Percentiles rank a stretch among this genome's conserved stretches.
These are phyloP conservation scores for Thraustochytrium striatum DNA, from an alignment of 352 stramenopile genomes.

Conservation along the genomic window DNA sequence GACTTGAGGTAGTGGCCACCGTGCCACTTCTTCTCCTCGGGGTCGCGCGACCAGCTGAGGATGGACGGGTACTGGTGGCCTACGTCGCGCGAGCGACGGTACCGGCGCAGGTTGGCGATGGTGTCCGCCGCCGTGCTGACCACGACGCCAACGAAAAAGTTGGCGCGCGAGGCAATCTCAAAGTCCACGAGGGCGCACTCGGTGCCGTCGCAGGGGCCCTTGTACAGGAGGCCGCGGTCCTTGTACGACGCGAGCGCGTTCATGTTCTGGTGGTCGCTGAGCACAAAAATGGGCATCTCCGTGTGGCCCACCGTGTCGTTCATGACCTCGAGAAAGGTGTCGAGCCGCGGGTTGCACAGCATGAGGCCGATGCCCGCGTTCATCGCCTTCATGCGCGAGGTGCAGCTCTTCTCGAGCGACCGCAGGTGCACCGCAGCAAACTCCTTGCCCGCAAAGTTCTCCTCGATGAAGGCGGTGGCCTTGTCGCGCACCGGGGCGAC, in stretches of 20 bases:
- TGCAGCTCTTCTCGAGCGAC: not conserved
- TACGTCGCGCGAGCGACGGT: not conserved
- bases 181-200: too few species aligned
- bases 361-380: not conserved
- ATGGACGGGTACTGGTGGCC: not conserved
- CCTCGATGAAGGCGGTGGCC: not conserved
- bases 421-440: not conserved
- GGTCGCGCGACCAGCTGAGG: not conserved
- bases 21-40: not conserved
- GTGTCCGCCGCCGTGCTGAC: not conserved
- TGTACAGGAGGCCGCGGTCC: not conserved
- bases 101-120: not conserved
- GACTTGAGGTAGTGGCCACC: not conserved
- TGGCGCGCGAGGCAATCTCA: not conserved
- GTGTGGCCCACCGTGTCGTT: not conserved
- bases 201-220: not conserved
- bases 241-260: not conserved
- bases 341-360: not conserved
- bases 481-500: not conserved
- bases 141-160: conserved; percentile 2
- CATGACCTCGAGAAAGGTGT: not conserved
- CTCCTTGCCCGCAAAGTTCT: not conserved
- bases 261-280: not conserved
- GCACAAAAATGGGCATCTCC: not conserved
- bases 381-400: not conserved